Evolutionary conservation across 2,329 filamentous ascomycete genomes (phyloP), one percentile per base, ranked within the genome.

Genomic region (Fusarium sp.): DNA sequence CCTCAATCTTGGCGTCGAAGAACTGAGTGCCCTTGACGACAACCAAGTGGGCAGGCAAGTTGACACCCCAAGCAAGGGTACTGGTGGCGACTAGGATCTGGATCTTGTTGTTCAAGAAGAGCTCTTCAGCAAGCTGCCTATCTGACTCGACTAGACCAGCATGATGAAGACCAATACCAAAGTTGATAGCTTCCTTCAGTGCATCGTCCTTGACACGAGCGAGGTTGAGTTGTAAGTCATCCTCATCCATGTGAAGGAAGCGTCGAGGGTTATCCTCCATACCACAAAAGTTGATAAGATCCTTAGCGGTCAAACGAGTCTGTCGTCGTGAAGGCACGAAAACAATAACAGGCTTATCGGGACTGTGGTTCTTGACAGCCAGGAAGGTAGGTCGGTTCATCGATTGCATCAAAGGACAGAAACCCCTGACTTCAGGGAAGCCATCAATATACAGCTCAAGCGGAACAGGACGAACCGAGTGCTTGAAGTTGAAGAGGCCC

Each of bases 321-420:
- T 99, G 96, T 75, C 96, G 87, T 76, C 97, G 91, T 20, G 96
- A 99, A 5, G 96, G 94, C 9, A 99, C 96, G 75, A 99, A 99
- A 1, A 99, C 96, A 78, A 99, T 99, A 11, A 98, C 96, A 0
- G 96, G 96, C 80, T 99, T 98, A 56, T 94, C 91, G 1, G 97
- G 96, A 44, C 94, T 98, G 80, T 99, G 97, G 13, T 91, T 94
- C 80, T 99, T 98, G 80, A 99, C 96, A 1, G 96, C 96, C 32
- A 98, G 83, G 81, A 98, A 99, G 0, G 96, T 98, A 3, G 96
- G 96, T 9, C 96, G 88, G 77, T 99, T 99, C 96, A 99, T 99
- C 1, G 94, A 97, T 81, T 98, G 95, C 96, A 99, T 99, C 71
- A 99, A 82, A 1, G 96, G 94, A 75, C 95, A 98, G 83, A 99